These are phyloP conservation scores for Phytophthora citricola DNA, from an alignment of 352 stramenopile species.

Conservation along the genomic window DNA sequence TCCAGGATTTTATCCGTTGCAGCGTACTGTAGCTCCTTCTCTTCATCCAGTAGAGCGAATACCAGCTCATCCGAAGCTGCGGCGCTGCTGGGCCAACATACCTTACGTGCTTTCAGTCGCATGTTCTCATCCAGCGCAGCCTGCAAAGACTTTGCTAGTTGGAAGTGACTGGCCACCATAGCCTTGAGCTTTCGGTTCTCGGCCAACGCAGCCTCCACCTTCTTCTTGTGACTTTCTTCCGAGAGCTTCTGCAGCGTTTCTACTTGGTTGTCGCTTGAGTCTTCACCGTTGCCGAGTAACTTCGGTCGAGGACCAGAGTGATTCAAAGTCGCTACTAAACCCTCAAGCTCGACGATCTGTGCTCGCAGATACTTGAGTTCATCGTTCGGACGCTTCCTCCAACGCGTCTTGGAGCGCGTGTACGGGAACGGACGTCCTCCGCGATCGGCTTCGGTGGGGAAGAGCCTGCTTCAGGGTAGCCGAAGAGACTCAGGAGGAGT, in stretches of 20 bases:
- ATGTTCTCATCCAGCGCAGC: constrained; percentile 28
- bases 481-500: constrained; percentile 15
- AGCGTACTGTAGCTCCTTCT: constrained; percentile 34
- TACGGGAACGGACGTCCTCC: constrained; percentile 27
- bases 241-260: constrained; percentile 11
- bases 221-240: constrained; percentile 11
- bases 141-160: constrained; percentile 26
- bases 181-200: constrained; percentile 33
- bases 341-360: constrained; percentile 28
- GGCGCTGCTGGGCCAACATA: constrained; percentile 28
- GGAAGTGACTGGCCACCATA: constrained; percentile 22
- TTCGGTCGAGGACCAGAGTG: constrained; percentile 1
- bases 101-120: constrained; percentile 24
- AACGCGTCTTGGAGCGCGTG: constrained; percentile 30
- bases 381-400: constrained; percentile 40
- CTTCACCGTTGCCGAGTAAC: constrained; percentile 2
- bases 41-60: constrained; percentile 39
- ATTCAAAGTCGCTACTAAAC: constrained; percentile 16
- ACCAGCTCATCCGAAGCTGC: constrained; percentile 34
- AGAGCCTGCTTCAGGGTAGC: neutral
- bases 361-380: constrained; percentile 42
- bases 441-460: constrained; percentile 2
- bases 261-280: constrained; percentile 1
- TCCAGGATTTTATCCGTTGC: constrained; percentile 31
- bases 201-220: constrained; percentile 15